Evolutionary conservation across 129 eudicot genomes (phyloP), one percentile per base, ranked within the genome.

Genomic region (Oenanthe sinensis): DNA sequence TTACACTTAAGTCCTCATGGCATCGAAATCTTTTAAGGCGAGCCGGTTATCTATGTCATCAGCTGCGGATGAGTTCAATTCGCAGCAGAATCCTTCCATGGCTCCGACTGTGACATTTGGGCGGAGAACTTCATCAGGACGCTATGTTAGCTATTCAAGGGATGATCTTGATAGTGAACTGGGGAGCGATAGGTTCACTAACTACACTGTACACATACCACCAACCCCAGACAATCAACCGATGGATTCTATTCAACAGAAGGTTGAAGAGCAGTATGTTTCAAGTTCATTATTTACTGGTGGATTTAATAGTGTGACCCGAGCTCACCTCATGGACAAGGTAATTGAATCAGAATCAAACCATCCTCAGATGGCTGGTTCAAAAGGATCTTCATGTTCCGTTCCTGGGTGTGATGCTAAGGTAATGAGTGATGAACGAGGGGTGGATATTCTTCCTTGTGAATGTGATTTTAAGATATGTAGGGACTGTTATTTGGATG

Each of bases 131-230:
- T 86, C 96, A 0, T 95, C 98, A 0, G 97, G 96, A 15, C 81
- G 97, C 7, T 91, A 88, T 68, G 85, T 87, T 6, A 91, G 81
- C 81, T 90, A 90, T 43, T 95, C 96, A 2, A 80, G 97, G 77
- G 98, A 94, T 73, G 98, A 95, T 85, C 97, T 95, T 42, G 98
- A 95, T 60, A 91, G 97, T 78, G 98, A 95, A 68, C 88, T 88
- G 17, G 83, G 89, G 5, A 89, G 96, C 78, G 78, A 49, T 58
- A 97, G 90, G 48, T 94, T 75, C 68, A 84, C 85, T 81, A 85
- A 91, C 86, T 94, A 94, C 77, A 94, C 97, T 0, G 98, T 94
- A 8, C 96, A 89, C 67, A 81, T 94, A n/a, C 98, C 98, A 0
- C 87, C 87, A 10, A 89, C 96, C 37, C 98, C 98, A 11, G 98